Evolutionary conservation across 176 grass and related monocot species (phyloP).

Genomic region (Aegilops tauschii): DNA sequence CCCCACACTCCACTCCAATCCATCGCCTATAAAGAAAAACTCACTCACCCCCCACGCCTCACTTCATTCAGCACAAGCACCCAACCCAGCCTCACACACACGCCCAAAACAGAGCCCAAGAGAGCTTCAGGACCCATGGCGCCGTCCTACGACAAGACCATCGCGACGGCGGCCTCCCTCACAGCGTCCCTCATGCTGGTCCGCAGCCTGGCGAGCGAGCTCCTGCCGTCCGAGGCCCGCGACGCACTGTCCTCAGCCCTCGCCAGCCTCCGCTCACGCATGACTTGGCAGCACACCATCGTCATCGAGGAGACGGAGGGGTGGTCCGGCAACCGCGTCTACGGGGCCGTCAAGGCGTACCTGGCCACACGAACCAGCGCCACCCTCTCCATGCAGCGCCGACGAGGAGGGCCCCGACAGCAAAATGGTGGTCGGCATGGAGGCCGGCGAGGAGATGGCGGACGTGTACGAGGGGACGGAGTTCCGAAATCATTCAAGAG

Average conservation of each 20-base stretch:
- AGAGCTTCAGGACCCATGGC: conserved; percentile 27
- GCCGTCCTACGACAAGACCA: conserved; percentile 31
- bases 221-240: conserved; percentile 38
- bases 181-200: conserved; percentile 36
- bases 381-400: conserved; percentile 19
- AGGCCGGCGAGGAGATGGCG: conserved; percentile 50
- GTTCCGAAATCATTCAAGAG: too few relatives aligned
- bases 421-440: conserved; percentile 47
- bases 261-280: conserved; percentile 23
- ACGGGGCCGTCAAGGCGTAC: conserved; percentile 41
- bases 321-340: conserved; percentile 35
- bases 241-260: conserved; percentile 23
- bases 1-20: too few relatives aligned
- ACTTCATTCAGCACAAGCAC: not conserved
- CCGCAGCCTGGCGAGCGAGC: conserved; percentile 38
- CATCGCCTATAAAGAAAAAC: not conserved
- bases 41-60: not conserved
- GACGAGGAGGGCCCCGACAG: conserved; percentile 25
- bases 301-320: conserved; percentile 45
- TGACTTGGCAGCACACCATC: conserved; percentile 42
- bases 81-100: too few relatives aligned
- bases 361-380: conserved; percentile 41
- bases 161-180: conserved; percentile 41
- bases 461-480: conserved; percentile 30
- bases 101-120: too few relatives aligned